Base-by-base conservation (phyloP, 306 rosid species). In the Calophaca sinica region DNA sequence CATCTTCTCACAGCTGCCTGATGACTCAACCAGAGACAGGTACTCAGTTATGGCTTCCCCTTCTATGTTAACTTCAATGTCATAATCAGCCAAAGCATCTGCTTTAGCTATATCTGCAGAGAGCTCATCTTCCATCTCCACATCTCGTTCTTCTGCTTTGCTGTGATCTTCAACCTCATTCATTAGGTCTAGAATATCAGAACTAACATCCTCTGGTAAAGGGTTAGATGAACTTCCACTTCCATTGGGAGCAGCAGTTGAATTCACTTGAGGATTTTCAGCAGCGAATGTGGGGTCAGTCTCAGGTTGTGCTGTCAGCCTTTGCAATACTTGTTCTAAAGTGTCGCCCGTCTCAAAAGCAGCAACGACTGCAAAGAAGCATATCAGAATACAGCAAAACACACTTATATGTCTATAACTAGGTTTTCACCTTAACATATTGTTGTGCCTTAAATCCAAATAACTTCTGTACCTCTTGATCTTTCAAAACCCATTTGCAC, bases 401-500 rank as follows among this genome's bases (percentile, higher is more conserved):
- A 60, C 0, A 6, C 42, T 0, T 13, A 67, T 31, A 67, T 14
- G 5, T 46, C 31, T 65, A 6, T 8, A 71, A 46, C 65, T 9
- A 13, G 54, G 72, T 63, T 62, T 42, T 55, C 41, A 50, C 64
- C 7, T 26, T 2, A 36, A 54, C 59, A 77, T 26, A 33, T 38
- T 2, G 68, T 57, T 77, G 39, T 26, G 32, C 51, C 35, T 42
- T 45, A 39, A 55, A 80, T 51, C 69, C 54, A 62, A 50, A 72
- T 51, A 69, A 73, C 64, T 58, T 29, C 6, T 10, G 60, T 81
- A 94, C 98, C 98, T 88, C 67, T 84, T 62, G 94, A 85, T 82
- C 88, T 87, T 71, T 88, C 87, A 46, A 91, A 94, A n/a, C 98
- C 98, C 97, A 89, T 89, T 63, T 41, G 54, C 31, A 88, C 89